Conservation (phyloP, 768 basidiomycete species). For the Podaxis sp. region DNA sequence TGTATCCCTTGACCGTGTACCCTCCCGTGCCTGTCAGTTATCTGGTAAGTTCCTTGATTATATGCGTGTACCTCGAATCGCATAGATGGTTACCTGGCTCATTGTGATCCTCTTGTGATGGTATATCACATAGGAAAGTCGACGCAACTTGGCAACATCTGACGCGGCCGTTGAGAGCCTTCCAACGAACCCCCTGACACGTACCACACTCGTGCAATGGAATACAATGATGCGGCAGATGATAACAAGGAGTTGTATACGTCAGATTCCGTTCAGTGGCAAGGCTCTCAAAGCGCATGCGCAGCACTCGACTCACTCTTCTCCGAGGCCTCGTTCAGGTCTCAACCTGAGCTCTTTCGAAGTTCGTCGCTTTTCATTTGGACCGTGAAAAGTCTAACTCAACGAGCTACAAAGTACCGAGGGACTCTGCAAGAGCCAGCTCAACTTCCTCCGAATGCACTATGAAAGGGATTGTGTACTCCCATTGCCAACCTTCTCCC, state of each 20-base stretch:
- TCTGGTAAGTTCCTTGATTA: not conserved
- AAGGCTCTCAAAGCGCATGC: constrained; percentile 19
- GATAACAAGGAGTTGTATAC: not conserved
- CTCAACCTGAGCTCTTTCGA: not conserved
- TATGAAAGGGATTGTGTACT: not conserved
- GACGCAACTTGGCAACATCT: not conserved
- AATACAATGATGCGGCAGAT: not conserved
- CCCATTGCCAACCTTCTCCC: not conserved
- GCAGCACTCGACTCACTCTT: constrained; percentile 18
- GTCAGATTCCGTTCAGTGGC: constrained; percentile 20
- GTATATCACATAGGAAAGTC: not conserved
- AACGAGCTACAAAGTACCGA: not conserved
- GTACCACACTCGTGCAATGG: not conserved
- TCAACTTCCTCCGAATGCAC: not conserved
- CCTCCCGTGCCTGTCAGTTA: not conserved
- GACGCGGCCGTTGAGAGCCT: not conserved
- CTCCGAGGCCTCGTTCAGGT: constrained; percentile 10
- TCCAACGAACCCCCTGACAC: not conserved
- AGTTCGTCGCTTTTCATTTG: constrained; percentile 3
- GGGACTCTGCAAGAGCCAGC: not conserved
- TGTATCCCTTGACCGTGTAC: not conserved
- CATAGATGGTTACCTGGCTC: not conserved
- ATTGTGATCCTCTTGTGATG: too few species aligned
- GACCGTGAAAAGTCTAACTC: not conserved
- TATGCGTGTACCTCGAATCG: not conserved